Conservation (phyloP, 805 yeast species). For the Kodamaea kakaduensis region DNA sequence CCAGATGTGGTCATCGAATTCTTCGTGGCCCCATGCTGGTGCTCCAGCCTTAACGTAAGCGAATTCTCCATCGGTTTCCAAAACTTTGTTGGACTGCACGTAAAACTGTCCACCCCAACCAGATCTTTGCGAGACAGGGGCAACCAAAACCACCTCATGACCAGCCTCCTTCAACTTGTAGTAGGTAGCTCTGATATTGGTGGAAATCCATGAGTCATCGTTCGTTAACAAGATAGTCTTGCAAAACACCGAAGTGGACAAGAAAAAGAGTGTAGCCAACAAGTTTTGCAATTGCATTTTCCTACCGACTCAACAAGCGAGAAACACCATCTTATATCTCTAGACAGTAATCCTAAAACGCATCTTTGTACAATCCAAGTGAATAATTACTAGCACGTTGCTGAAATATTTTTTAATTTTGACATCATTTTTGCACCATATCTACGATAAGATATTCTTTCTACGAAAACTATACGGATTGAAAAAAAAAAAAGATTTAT, state of each 20-base stretch:
- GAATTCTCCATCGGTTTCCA: slow-evolving; percentile 46
- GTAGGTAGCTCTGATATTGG: slow-evolving; percentile 23
- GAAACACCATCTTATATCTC: slow-evolving; percentile 1
- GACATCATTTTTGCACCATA: too few species aligned
- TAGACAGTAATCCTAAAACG: too few species aligned
- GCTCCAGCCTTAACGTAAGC: slow-evolving; percentile 44
- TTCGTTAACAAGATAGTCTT: slow-evolving; percentile 20
- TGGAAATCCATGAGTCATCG: slow-evolving; percentile 19
- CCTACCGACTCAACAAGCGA: too few species aligned
- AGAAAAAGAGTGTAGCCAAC: slow-evolving; percentile 9
- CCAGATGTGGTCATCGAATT: slow-evolving; percentile 31
- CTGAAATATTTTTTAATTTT: slow-evolving; percentile 1
- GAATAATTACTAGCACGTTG: slow-evolving; percentile 2
- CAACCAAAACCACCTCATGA: slow-evolving; percentile 46
- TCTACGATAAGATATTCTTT: too few species aligned
- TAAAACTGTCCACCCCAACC: slow-evolving; percentile 56
- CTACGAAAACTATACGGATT: too few species aligned
- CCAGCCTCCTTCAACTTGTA: slow-evolving; percentile 38
- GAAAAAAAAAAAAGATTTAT: too few species aligned
- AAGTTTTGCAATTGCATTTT: slow-evolving; percentile 12
- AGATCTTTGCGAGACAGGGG: slow-evolving; percentile 49
- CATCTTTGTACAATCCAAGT: too few species aligned
- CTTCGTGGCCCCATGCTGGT: slow-evolving; percentile 56
- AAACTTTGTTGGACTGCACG: slow-evolving; percentile 35
- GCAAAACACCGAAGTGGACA: slow-evolving; percentile 14